Percentiles rank a stretch among this genome's conserved stretches.
phyloP scores from a whole-genome alignment of 2,329 filamentous ascomycete genomes.

The Aspergillus jensenii region DNA sequence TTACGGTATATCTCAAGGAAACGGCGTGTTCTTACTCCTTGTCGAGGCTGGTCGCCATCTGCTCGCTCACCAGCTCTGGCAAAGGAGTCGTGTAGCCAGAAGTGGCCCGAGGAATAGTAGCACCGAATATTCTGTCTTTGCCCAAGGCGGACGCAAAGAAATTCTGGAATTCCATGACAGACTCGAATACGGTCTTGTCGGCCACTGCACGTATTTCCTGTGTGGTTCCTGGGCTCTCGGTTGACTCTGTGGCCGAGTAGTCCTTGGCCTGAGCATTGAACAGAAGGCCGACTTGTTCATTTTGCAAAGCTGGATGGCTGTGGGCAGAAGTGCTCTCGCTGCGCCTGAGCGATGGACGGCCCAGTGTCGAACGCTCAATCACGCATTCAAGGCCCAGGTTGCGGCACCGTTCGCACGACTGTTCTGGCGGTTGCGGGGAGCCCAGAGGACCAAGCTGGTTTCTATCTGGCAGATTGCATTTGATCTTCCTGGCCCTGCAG shows the following conservation, averaged over 20 bases:
- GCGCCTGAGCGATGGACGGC: slow-evolving; percentile 13
- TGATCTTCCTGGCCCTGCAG: slow-evolving; percentile 21
- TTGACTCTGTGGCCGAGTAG: background rate
- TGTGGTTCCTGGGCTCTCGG: background rate
- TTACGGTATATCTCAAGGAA: background rate
- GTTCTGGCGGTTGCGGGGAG: slow-evolving; percentile 8
- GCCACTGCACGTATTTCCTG: background rate
- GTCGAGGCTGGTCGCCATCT: background rate
- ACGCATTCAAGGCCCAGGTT: slow-evolving; percentile 18
- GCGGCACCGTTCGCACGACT: slow-evolving; percentile 18
- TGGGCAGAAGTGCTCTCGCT: background rate
- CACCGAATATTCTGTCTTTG: slow-evolving; percentile 13
- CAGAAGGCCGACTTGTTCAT: too few relatives aligned
- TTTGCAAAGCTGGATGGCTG: background rate
- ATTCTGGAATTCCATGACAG: slow-evolving; percentile 7
- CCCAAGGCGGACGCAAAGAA: slow-evolving; percentile 12
- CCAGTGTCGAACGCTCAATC: slow-evolving; percentile 15
- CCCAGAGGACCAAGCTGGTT: slow-evolving; percentile 5
- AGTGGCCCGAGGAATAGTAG: background rate
- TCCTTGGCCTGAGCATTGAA: background rate
- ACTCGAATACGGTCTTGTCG: slow-evolving; percentile 8
- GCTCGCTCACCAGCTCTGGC: background rate
- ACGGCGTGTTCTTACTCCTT: background rate
- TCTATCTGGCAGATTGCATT: slow-evolving; percentile 16
- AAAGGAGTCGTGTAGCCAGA: background rate